A percentile compares a stretch with the other conserved stretches of the same genome.
These are phyloP conservation scores for Dionaea muscipula DNA, from an alignment of 179 eudicot genomes.

Conservation along the genomic window DNA sequence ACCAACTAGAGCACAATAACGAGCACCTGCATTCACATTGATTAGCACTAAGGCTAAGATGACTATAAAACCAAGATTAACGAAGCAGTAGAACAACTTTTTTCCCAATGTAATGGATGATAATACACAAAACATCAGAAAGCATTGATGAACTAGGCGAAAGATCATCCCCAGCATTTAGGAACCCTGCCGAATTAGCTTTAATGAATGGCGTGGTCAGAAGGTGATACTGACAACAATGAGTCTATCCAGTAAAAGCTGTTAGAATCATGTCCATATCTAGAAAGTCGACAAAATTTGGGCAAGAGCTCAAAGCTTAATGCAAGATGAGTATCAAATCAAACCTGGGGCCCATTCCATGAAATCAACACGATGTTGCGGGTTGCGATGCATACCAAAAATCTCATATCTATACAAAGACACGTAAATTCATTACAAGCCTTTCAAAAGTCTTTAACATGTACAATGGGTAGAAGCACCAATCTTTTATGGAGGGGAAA, in stretches of 20 bases:
- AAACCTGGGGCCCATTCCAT: conserved; percentile 99
- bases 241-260: neutral
- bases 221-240: neutral
- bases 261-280: neutral
- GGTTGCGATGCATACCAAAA: conserved; percentile 68
- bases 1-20: conserved; percentile 87
- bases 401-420: conserved; percentile 45
- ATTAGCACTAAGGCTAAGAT: neutral
- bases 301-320: conserved; percentile 2
- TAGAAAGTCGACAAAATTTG: neutral
- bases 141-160: neutral
- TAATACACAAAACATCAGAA: too few species aligned
- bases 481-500: neutral
- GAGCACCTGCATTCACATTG: conserved; percentile 52
- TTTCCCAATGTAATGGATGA: too few species aligned
- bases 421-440: neutral
- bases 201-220: neutral
- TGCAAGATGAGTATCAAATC: conserved; percentile 5
- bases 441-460: neutral
- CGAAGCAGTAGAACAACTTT: neutral
- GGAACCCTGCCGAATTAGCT: neutral
- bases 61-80: neutral
- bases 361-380: conserved; percentile 84
- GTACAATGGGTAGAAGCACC: neutral
- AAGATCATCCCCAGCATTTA: neutral